phyloP scores from a whole-genome alignment of 257 asterid genomes.

The Ballota nigra region DNA sequence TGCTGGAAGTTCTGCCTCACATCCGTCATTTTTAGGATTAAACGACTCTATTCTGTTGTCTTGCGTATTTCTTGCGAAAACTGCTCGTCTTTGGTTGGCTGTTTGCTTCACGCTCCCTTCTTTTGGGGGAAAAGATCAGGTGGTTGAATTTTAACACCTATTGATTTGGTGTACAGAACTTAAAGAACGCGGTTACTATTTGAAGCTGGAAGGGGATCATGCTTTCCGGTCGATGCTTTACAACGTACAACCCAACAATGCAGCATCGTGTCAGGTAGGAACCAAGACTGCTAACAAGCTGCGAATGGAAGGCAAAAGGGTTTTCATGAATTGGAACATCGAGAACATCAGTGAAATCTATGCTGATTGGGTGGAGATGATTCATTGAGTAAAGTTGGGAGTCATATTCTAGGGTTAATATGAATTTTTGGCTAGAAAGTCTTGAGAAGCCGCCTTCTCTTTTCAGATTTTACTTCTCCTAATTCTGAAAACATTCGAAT shows the following conservation, averaged over 20 bases:
- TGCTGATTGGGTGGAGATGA: slow-evolving; percentile 52
- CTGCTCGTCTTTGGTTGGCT: neutral
- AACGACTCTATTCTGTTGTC: neutral
- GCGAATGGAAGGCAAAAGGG: slow-evolving; percentile 13
- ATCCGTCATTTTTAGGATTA: neutral
- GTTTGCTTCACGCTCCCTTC: neutral
- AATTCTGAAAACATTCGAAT: slow-evolving; percentile 12
- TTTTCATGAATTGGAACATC: slow-evolving; percentile 23
- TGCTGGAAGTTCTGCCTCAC: neutral
- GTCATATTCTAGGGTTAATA: neutral
- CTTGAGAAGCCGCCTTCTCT: slow-evolving; percentile 4
- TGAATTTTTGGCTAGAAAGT: neutral
- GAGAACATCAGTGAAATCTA: slow-evolving; percentile 38
- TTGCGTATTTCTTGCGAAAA: neutral
- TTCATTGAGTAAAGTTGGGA: slow-evolving; percentile 5
- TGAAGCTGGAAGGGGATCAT: slow-evolving; percentile 7
- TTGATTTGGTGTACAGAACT: slow-evolving; percentile 39
- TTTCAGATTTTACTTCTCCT: neutral
- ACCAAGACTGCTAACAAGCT: slow-evolving; percentile 21
- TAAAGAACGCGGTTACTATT: slow-evolving; percentile 8
- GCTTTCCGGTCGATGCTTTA: neutral
- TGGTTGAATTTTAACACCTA: slow-evolving; percentile 9
- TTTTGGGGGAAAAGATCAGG: neutral
- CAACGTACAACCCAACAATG: slow-evolving; percentile 17
- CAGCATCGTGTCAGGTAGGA: too few relatives aligned